Percentiles rank a stretch among this genome's conserved stretches.
Evolutionary conservation across 768 basidiomycete species (phyloP).

Genomic region (Collybiopsis confluens): DNA sequence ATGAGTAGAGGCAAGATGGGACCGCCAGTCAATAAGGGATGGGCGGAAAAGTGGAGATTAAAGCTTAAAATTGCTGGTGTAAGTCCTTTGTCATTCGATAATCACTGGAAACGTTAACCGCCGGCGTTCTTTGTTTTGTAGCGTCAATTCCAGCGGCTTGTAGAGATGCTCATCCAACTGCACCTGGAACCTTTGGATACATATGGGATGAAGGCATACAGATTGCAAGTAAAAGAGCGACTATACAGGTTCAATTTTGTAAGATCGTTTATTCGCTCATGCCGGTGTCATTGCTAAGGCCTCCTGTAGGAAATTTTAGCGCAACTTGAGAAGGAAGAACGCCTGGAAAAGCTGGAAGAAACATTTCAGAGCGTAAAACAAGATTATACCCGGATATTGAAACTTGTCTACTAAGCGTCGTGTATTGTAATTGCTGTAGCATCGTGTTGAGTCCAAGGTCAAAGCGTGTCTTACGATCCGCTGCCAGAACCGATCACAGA

Average conservation of each 20-base stretch:
- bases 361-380: slow-evolving; percentile 85
- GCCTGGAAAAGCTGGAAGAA: slow-evolving; percentile 86
- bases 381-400: slow-evolving; percentile 81
- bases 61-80: slow-evolving; percentile 91
- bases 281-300: background rate
- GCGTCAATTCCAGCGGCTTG: slow-evolving; percentile 90
- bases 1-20: slow-evolving; percentile 57
- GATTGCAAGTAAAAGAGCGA: slow-evolving; percentile 92
- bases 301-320: slow-evolving; percentile 71
- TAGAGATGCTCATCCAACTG: slow-evolving; percentile 85
- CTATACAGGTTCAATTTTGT: slow-evolving; percentile 95
- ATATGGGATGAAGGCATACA: slow-evolving; percentile 56
- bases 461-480: too few relatives aligned
- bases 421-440: background rate
- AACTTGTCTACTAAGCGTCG: slow-evolving; percentile 29
- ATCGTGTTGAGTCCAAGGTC: too few relatives aligned
- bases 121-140: slow-evolving; percentile 28
- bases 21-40: slow-evolving; percentile 71
- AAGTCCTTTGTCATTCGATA: slow-evolving; percentile 17
- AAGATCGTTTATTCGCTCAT: slow-evolving; percentile 24
- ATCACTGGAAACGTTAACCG: background rate
- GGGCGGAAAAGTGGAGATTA: slow-evolving; percentile 76
- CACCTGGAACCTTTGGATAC: slow-evolving; percentile 62
- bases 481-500: too few relatives aligned
- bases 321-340: slow-evolving; percentile 83